These are phyloP conservation scores for Ophiostoma sp. DNA, from an alignment of 2,329 filamentous ascomycete genomes.

Conservation along the genomic window DNA sequence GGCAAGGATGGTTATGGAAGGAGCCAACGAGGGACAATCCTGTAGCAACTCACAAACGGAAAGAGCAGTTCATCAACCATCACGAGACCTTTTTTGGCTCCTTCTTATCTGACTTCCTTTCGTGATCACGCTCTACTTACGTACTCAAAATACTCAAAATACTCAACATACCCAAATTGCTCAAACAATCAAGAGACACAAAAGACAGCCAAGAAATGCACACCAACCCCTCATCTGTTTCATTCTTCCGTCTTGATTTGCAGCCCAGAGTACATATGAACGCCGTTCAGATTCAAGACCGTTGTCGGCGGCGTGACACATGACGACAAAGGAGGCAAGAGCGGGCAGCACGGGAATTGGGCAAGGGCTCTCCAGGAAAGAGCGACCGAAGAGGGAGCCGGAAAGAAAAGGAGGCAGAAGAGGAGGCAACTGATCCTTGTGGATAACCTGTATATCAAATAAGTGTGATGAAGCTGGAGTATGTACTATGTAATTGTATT, in stretches of 20 bases:
- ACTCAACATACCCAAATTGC: too few species aligned
- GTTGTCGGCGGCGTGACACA: slow-evolving; percentile 6
- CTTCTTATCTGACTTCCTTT: too few species aligned
- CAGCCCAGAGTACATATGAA: neutral
- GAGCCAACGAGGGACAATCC: neutral
- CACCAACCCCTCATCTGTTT: neutral
- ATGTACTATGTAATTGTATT: neutral
- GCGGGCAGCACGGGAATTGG: neutral
- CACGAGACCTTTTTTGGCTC: neutral
- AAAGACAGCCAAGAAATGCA: neutral
- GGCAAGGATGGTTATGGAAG: neutral
- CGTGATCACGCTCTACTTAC: too few species aligned
- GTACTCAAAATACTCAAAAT: too few species aligned
- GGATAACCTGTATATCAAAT: neutral
- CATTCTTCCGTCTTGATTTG: neutral
- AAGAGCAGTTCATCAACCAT: neutral
- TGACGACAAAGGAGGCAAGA: neutral
- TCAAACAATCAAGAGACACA: neutral
- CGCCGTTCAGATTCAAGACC: neutral
- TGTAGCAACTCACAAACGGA: neutral
- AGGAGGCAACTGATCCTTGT: slow-evolving; percentile 3
- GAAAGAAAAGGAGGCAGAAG: neutral
- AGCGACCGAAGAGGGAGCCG: neutral
- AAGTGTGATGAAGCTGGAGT: neutral
- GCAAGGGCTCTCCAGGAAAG: neutral